Evolutionary conservation across 1,284 basidiomycete species (phyloP), one percentile per base, ranked within the genome.

Genomic region (Austroboletus olivaceoglutinosus): DNA sequence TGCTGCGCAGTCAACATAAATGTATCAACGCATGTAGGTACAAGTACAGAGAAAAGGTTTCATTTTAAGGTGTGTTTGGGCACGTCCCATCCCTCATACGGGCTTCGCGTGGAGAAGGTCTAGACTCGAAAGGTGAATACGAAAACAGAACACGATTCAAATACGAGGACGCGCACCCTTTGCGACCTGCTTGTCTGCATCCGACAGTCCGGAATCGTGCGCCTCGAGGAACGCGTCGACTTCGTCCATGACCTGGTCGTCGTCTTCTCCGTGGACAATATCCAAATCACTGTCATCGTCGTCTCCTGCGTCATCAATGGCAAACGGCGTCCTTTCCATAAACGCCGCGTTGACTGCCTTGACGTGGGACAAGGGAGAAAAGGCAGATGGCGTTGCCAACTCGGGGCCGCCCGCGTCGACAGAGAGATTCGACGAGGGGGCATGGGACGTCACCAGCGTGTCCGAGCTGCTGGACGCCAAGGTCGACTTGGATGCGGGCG

Each of bases 211-310:
- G 23, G 86, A 86, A 71, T 93, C 92, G 64, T 95, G 86, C 13
- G 85, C 93, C 64, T 95, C 92, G 47, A 96, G 74, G 78, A 95
- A 95, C 3, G 92, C 93, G 65, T 96, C 92, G 48, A 93, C 90
- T 76, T 96, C 93, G 59, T 94, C 91, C 83, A 96, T 82, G 45
- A 95, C 88, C 48, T 80, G 82, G 62, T 93, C 91, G 54, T 78
- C 80, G n/a, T 81, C 78, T 9, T 85, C 86, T 10, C 73, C 76
- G 4, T 81, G 80, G 12, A 85, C 83, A 16, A 82, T 79, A 47
- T 83, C 84, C 23, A 82, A 76, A 58, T 87, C 86, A 51, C 80
- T 86, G 21, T 86, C 87, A 41, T 91, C 89, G 58, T 93, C 62
- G 16, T 64, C 62, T 50, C 85, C 86, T 5, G 86, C 91, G 67